Evolutionary conservation across 2,329 filamentous ascomycete species (phyloP), one percentile per base, ranked within the genome.

Genomic region (Gremmenia infestans): DNA sequence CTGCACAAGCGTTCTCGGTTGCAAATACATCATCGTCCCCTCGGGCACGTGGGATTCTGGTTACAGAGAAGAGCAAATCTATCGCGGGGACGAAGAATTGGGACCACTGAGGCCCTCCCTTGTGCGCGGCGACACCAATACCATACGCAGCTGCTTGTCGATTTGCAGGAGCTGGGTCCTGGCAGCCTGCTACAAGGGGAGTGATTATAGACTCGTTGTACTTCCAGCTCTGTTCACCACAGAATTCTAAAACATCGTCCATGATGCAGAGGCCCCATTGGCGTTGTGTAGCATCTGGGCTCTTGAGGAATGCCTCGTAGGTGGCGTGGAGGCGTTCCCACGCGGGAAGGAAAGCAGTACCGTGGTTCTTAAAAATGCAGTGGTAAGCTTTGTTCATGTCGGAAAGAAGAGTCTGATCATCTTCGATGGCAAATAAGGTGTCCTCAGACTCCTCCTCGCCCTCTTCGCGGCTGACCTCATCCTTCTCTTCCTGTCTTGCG

Each of bases 341-440:
- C 43, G 90, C 79, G 5, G 86, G 87, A 53, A 99, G 80, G 79
- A 99, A 99, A 11, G 81, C 77, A 9, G 85, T 80, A 23, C 90
- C 89, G 71, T 97, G 91, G 75, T 96, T 92, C 79, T 97, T 97
- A 81, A 99, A 99, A 63, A 99, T 91, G 58, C 91, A 93, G 74
- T 99, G 94, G 81, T 96, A 99, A 0, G 94, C 93, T 79, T 99
- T 99, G 83, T 99, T 99, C 94, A 99, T 99, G 70, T 99, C 94
- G 1, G 92, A 96, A 45, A 99, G 81, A 17, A 99, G 80, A 22
- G 91, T 96, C 74, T 97, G 93, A 70, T 99, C 94, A 65, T 99
- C 94, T 72, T 99, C 94, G 48, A 99, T 92, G 12, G 93, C 94
- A 65, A 95, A 88, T 35, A 95, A 80, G 46, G 87, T 83, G 52